Percentiles rank a stretch among this genome's conserved stretches.
Conservation (phyloP, 768 basidiomycete species). For the Cantharellus anzutake region DNA sequence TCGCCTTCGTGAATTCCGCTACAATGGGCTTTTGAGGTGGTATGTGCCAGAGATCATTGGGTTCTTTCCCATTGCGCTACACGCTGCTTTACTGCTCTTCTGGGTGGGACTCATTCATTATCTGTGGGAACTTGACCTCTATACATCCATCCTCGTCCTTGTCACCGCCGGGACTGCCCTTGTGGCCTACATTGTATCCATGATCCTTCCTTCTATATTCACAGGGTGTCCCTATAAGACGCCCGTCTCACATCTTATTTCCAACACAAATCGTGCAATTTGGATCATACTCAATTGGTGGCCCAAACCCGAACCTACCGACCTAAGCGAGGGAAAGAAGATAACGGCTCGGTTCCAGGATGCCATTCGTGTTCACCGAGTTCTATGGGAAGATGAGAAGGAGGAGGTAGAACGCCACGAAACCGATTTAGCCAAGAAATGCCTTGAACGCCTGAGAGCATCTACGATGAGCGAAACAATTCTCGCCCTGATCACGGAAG, state of each 20-base stretch:
- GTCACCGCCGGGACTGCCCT: neutral
- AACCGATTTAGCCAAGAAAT: neutral
- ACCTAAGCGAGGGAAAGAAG: too few relatives aligned
- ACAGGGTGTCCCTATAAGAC: neutral
- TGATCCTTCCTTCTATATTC: neutral
- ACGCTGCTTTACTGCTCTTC: neutral
- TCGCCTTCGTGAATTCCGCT: neutral
- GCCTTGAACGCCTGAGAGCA: neutral
- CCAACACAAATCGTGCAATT: neutral
- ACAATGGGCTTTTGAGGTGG: neutral
- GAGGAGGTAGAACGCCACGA: neutral
- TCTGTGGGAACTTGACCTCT: neutral
- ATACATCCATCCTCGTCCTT: neutral
- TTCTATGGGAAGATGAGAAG: neutral
- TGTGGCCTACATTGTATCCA: neutral
- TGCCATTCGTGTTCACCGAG: neutral
- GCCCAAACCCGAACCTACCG: too few relatives aligned
- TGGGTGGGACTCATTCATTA: neutral
- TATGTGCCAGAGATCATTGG: neutral
- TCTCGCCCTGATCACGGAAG: too few relatives aligned
- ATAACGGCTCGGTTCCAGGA: neutral
- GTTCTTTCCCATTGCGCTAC: neutral
- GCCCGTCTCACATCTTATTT: neutral
- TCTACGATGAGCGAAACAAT: neutral
- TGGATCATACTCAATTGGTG: too few relatives aligned